phyloP scores from a whole-genome alignment of 1,284 basidiomycete genomes.

The Pseudozyma tsukubaensis region DNA sequence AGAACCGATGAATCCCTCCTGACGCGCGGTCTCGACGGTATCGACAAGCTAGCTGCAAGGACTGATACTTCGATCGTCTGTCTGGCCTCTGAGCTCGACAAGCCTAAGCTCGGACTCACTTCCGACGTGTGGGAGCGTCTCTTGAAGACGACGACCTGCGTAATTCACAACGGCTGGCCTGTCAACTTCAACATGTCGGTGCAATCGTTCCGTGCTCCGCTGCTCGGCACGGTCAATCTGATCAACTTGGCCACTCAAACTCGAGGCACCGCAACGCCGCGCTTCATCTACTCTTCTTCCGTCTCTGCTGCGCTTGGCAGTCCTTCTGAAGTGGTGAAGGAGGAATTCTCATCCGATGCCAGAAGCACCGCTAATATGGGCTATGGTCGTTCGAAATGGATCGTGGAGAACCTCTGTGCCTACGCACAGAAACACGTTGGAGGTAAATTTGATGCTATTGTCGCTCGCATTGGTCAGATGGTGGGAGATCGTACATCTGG shows the following conservation, averaged over 20 bases:
- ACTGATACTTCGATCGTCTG: conserved; percentile 3
- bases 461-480: conserved; percentile 71
- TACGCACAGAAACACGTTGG: conserved; percentile 64
- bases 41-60: conserved; percentile 1
- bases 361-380: conserved; percentile 72
- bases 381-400: conserved; percentile 75
- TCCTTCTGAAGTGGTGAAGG: conserved; percentile 64
- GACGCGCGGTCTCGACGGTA: conserved; percentile 4
- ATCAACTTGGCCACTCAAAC: conserved; percentile 73
- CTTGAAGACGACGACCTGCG: conserved; percentile 6
- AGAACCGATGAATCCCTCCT: conserved; percentile 23
- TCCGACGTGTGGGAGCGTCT: conserved; percentile 8
- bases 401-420: conserved; percentile 74
- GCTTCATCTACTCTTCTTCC: conserved; percentile 75
- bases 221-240: conserved; percentile 73
- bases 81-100: conserved; percentile 20
- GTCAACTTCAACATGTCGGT: conserved; percentile 52
- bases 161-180: conserved; percentile 49
- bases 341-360: conserved; percentile 70
- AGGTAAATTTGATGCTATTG: conserved; percentile 19
- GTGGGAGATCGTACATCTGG: conserved; percentile 73
- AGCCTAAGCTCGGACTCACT: conserved; percentile 18
- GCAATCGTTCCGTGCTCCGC: conserved; percentile 17
- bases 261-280: conserved; percentile 67
- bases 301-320: conserved; percentile 70